Percentiles rank a stretch among this genome's conserved stretches.
Conservation (phyloP, 129 eudicot species). For the Flaveria robusta region DNA sequence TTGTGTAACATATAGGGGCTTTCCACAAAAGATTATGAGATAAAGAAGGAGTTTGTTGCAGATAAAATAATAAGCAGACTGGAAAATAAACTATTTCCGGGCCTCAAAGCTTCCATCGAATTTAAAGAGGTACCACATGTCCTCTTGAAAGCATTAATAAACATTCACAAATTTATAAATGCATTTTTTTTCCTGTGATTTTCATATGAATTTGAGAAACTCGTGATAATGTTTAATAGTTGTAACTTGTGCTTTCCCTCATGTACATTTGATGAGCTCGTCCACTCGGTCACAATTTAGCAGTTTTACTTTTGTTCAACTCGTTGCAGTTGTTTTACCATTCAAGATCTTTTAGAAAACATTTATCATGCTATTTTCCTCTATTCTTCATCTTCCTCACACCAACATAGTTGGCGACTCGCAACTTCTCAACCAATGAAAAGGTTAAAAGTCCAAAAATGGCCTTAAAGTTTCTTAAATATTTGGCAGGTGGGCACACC, state of each 20-base stretch:
- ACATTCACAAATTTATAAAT: not conserved
- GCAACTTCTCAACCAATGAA: not conserved
- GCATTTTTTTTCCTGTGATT: not conserved
- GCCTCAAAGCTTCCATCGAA: conserved; percentile 71
- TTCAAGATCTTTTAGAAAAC: too few species aligned
- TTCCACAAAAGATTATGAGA: conserved; percentile 67
- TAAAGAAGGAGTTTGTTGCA: conserved; percentile 86
- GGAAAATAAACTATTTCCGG: conserved; percentile 89
- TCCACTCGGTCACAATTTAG: too few species aligned
- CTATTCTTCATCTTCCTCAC: too few species aligned
- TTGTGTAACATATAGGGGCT: conserved; percentile 55
- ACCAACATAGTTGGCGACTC: not conserved
- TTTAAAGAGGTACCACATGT: conserved; percentile 74
- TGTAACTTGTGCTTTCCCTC: conserved; percentile 22
- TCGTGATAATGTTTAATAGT: not conserved
- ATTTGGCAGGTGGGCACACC: conserved; percentile 91
- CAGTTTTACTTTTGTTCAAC: too few species aligned
- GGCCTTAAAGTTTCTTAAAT: not conserved
- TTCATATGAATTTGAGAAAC: not conserved
- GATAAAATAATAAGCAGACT: conserved; percentile 84
- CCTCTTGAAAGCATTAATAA: not conserved
- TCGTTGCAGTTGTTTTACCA: too few species aligned
- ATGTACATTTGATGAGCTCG: not conserved
- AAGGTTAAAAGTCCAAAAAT: conserved; percentile 23
- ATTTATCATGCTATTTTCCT: too few species aligned